Conservation (phyloP, 495 filamentous ascomycete genomes). For the Neurospora intermedia region DNA sequence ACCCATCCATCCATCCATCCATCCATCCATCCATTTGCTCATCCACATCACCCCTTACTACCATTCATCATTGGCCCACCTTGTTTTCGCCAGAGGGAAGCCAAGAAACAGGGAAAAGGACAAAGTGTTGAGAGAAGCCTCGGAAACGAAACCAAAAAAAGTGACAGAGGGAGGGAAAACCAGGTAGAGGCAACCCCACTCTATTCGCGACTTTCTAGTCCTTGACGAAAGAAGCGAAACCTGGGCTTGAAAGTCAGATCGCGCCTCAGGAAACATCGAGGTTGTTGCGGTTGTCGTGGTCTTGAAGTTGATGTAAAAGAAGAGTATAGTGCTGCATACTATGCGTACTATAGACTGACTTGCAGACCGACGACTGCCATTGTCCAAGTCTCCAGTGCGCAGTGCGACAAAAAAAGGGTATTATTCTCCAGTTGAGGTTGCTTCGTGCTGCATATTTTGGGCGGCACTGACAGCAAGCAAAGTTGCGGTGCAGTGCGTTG, state of each 20-base stretch:
- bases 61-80: background rate
- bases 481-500: background rate
- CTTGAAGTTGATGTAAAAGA: background rate
- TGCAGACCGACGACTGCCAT: background rate
- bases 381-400: background rate
- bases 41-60: background rate
- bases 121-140: background rate
- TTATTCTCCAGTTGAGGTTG: background rate
- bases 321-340: background rate
- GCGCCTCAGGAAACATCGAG: background rate
- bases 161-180: background rate
- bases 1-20: background rate
- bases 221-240: background rate
- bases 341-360: background rate
- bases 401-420: background rate
- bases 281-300: background rate
- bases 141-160: background rate
- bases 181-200: background rate
- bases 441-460: background rate
- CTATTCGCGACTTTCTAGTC: background rate
- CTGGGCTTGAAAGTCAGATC: background rate
- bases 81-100: background rate
- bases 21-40: background rate
- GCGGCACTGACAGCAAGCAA: background rate
- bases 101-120: conserved; percentile 1